These are phyloP conservation scores for Ganoderma leucocontextum DNA, from an alignment of 1,284 basidiomycete species.

Conservation along the genomic window DNA sequence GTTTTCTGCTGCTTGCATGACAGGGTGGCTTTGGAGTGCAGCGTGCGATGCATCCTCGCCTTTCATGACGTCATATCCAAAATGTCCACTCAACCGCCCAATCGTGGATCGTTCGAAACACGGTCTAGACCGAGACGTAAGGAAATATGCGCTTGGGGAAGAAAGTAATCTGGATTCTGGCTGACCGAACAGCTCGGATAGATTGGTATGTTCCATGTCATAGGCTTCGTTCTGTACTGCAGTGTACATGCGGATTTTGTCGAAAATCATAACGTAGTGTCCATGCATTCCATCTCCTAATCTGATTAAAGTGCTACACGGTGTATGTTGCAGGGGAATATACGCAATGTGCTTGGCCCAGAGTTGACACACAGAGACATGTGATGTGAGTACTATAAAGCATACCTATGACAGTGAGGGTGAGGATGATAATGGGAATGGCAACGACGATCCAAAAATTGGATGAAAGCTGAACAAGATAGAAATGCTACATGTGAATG, in stretches of 20 bases:
- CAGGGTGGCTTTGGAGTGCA: not conserved
- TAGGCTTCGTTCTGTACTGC: constrained; percentile 5
- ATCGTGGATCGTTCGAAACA: no score
- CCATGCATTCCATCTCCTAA: constrained; percentile 32
- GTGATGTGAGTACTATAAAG: constrained; percentile 31
- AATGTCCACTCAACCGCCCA: no score
- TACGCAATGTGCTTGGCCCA: constrained; percentile 32
- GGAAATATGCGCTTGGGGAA: not conserved
- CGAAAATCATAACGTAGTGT: constrained; percentile 22
- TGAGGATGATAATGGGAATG: constrained; percentile 3
- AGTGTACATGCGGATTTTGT: constrained; percentile 19
- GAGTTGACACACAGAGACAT: constrained; percentile 24
- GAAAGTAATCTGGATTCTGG: not conserved
- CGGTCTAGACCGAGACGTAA: no score
- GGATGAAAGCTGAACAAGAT: constrained; percentile 21
- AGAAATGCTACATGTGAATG: constrained; percentile 16
- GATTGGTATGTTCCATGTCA: constrained; percentile 10
- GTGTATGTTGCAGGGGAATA: constrained; percentile 34
- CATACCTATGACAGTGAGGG: constrained; percentile 24
- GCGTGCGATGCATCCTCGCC: not conserved
- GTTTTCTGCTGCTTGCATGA: constrained; percentile 29
- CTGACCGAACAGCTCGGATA: not conserved
- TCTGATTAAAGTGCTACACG: constrained; percentile 38
- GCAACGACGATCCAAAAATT: not conserved
- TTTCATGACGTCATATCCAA: constrained; percentile 23